Base-by-base conservation (phyloP, 116 monocot species). In the Trichopus zeylanicus region DNA sequence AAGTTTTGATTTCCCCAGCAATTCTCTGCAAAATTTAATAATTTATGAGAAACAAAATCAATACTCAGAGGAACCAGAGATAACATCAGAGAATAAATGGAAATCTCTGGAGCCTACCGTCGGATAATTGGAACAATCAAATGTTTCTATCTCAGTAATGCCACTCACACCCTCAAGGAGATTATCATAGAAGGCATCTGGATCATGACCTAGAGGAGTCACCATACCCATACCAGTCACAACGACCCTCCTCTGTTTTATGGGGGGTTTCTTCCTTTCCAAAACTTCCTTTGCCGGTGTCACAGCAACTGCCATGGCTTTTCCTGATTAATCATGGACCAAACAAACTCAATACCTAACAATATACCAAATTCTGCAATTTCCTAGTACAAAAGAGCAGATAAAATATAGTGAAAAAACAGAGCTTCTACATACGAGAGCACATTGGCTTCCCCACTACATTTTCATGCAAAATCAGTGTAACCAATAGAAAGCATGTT, bases 161-260 rank as follows among this genome's bases (percentile, higher is more conserved):
- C 95, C 95, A 48, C 86, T 83, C 26, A 75, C 74, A 48, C 95
- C 95, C 26, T 86, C 79, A 37, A 95, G 90, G 28, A 95, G 95
- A 62, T 90, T 95, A 66, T 79, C 70, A 67, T 95, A 95, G 62
- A 95, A 95, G 18, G 64, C 74, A 62, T 90, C 86, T 7, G 84
- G 78, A 49, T 95, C 90, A 56, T 95, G 78, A 18, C 95, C 95
- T 55, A 95, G 67, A 29, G 95, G 81, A 59, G 84, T 79, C 32
- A 87, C 95, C 7, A 95, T 81, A 42, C 95, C 95, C 89, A 95
- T 84, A 34, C 95, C 95, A 27, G 95, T 95, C 29, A 95, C 90
- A 15, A 81, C 95, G 48, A 95, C 95, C 47, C 87, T 80, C 56
- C 95, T 78, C 48, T 84, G 70, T 66, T 78, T 78, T n/a, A 60